These are phyloP conservation scores for Coffea eugenioides DNA, from an alignment of 257 asterid species.

Conservation along the genomic window DNA sequence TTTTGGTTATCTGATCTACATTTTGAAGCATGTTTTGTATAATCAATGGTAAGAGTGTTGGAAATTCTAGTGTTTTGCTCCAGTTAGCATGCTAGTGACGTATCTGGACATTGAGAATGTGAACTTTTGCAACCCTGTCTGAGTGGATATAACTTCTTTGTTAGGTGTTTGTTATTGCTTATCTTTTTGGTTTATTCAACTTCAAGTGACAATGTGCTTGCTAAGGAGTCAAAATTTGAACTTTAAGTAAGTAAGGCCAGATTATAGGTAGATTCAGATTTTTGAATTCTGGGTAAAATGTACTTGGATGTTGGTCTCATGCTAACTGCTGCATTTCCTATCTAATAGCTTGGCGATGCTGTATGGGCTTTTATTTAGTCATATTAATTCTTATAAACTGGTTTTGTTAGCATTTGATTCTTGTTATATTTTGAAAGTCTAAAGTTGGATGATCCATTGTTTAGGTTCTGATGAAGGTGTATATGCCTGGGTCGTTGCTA, in stretches of 20 bases:
- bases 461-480: slow-evolving; percentile 96
- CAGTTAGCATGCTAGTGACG: neutral
- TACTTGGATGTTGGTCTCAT: too few relatives aligned
- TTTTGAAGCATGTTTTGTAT: neutral
- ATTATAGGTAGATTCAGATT: neutral
- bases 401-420: neutral
- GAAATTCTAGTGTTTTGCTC: neutral
- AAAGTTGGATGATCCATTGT: slow-evolving; percentile 5
- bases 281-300: neutral
- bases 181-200: neutral
- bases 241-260: neutral
- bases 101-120: neutral
- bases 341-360: neutral
- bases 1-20: neutral
- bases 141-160: neutral
- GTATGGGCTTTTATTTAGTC: neutral
- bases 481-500: slow-evolving; percentile 98
- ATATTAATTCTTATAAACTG: neutral
- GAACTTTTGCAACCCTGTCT: too few relatives aligned
- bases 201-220: neutral
- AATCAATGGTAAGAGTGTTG: too few relatives aligned
- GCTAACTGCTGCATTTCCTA: neutral
- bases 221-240: neutral
- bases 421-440: slow-evolving; percentile 10
- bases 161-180: neutral